Conservation (phyloP, 2,329 filamentous ascomycete genomes). For the Monosporascus sp. region DNA sequence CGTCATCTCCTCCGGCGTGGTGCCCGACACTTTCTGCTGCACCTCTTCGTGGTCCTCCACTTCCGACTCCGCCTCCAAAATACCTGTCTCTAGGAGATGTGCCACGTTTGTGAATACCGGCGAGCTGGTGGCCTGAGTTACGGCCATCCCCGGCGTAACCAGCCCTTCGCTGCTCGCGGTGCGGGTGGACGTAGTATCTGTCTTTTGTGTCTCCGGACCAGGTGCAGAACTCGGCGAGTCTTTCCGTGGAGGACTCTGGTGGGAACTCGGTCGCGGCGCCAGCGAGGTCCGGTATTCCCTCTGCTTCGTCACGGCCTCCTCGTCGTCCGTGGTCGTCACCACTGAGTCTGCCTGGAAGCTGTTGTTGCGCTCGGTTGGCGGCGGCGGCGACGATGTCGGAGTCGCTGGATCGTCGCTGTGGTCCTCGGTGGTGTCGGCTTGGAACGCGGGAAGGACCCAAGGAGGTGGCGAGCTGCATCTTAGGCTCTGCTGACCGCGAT, state of each 20-base stretch:
- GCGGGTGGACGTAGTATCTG: slow-evolving; percentile 17
- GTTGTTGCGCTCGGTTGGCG: slow-evolving; percentile 6
- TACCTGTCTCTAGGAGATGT: background rate
- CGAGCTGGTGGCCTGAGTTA: background rate
- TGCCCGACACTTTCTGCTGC: background rate
- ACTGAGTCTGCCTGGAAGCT: background rate
- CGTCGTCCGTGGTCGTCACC: slow-evolving; percentile 1
- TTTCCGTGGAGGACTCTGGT: slow-evolving; percentile 18
- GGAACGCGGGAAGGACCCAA: background rate
- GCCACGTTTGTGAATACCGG: background rate
- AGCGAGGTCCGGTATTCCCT: slow-evolving; percentile 14
- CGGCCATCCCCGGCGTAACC: background rate
- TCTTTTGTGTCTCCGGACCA: slow-evolving; percentile 17
- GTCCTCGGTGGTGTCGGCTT: slow-evolving; percentile 1
- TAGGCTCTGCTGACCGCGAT: slow-evolving; percentile 20
- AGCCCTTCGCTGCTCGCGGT: slow-evolving; percentile 2
- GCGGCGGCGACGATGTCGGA: slow-evolving; percentile 5
- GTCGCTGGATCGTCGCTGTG: slow-evolving; percentile 4
- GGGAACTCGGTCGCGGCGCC: slow-evolving; percentile 13
- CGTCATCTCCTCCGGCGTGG: background rate
- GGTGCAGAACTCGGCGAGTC: slow-evolving; percentile 19
- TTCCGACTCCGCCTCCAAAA: background rate
- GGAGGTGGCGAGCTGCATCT: background rate
- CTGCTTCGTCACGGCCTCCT: slow-evolving; percentile 17
- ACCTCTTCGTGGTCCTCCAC: background rate